These are phyloP conservation scores for Suillus plorans DNA, from an alignment of 768 basidiomycete genomes.

Conservation along the genomic window DNA sequence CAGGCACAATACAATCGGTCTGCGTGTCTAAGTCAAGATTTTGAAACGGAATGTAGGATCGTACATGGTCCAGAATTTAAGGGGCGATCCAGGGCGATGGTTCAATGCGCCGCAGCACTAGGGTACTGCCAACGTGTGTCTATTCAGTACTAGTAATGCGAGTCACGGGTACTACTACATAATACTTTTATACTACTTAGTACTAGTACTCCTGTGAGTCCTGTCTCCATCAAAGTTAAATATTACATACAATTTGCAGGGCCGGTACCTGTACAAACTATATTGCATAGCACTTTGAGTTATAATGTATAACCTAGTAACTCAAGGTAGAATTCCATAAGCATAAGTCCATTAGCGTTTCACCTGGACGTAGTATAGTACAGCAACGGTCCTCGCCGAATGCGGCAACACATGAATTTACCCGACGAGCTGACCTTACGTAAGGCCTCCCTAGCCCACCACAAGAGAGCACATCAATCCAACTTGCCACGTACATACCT, in stretches of 20 bases:
- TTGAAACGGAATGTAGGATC: background rate
- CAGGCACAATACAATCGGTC: background rate
- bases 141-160: background rate
- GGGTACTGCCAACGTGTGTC: background rate
- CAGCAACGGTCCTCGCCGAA: background rate
- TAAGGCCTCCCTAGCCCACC: no score
- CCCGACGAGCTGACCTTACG: background rate
- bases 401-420: background rate
- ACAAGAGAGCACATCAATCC: background rate
- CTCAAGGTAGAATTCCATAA: background rate
- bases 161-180: no score
- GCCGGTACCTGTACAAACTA: background rate
- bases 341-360: background rate
- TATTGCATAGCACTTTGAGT: background rate
- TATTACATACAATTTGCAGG: background rate
- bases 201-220: no score
- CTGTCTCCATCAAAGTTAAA: background rate
- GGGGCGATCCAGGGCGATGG: background rate
- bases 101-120: background rate
- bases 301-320: background rate
- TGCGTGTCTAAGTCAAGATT: background rate
- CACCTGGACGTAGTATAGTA: no score
- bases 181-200: background rate
- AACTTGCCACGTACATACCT: background rate
- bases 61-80: background rate